Percentiles rank a stretch among this genome's conserved stretches.
phyloP scores from a whole-genome alignment of 495 filamentous ascomycete species.

The Xylona heveae region DNA sequence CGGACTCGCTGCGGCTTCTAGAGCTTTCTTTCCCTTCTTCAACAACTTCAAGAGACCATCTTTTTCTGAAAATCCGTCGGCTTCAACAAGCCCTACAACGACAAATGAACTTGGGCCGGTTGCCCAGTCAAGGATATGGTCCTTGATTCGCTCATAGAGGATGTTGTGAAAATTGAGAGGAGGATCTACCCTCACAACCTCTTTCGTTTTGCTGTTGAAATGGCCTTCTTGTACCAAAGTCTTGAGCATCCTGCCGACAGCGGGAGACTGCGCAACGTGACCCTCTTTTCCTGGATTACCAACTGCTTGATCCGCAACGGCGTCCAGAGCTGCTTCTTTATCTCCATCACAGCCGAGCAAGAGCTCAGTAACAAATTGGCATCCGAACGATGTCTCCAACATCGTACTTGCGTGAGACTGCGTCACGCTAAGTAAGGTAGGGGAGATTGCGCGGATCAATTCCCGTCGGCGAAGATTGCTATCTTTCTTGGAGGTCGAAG shows the following conservation, averaged over 20 bases:
- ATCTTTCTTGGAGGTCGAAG: slow-evolving; percentile 80
- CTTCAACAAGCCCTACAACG: slow-evolving; percentile 57
- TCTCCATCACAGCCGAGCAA: slow-evolving; percentile 56
- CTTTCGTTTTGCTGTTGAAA: slow-evolving; percentile 50
- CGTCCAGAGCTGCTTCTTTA: slow-evolving; percentile 43
- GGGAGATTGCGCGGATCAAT: slow-evolving; percentile 44
- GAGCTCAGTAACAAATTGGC: slow-evolving; percentile 66
- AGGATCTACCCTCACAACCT: slow-evolving; percentile 42
- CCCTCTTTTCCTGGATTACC: slow-evolving; percentile 33
- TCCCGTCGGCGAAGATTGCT: slow-evolving; percentile 52
- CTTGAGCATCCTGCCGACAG: slow-evolving; percentile 73
- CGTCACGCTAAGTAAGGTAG: slow-evolving; percentile 48
- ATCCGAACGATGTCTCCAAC: slow-evolving; percentile 56
- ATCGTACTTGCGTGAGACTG: slow-evolving; percentile 41
- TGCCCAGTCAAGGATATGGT: slow-evolving; percentile 67
- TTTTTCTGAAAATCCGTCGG: slow-evolving; percentile 48
- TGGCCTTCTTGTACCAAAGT: slow-evolving; percentile 68
- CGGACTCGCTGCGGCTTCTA: slow-evolving; percentile 30
- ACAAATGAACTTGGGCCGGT: slow-evolving; percentile 65
- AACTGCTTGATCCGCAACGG: slow-evolving; percentile 46
- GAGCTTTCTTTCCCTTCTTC: slow-evolving; percentile 29
- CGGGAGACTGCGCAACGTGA: slow-evolving; percentile 36
- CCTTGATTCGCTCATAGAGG: slow-evolving; percentile 56
- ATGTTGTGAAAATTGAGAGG: slow-evolving; percentile 58
- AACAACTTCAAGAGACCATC: slow-evolving; percentile 41